A percentile compares a stretch with the other conserved stretches of the same genome.
phyloP scores from a whole-genome alignment of 1,284 basidiomycete genomes.

The Entoloma clypeatum region DNA sequence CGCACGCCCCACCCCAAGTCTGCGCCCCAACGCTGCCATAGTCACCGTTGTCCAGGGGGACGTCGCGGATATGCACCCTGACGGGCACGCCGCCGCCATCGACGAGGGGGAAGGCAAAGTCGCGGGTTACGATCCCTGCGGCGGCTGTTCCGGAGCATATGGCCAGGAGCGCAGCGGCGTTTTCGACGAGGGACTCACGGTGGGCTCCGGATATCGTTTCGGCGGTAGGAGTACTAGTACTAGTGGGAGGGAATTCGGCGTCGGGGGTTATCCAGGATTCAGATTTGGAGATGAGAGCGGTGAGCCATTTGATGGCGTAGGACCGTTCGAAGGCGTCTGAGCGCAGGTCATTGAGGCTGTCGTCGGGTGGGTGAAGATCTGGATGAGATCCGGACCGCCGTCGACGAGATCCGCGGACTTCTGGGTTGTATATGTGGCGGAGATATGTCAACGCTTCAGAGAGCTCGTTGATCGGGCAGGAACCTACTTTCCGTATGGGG shows the following conservation, averaged over 20 bases:
- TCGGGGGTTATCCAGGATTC: constrained; percentile 14
- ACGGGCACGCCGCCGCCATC: constrained; percentile 13
- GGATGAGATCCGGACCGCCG: constrained; percentile 3
- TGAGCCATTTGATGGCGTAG: constrained; percentile 70
- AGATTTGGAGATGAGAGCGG: constrained; percentile 43
- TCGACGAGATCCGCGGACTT: constrained; percentile 39
- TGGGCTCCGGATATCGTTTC: too few relatives aligned
- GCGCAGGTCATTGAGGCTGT: constrained; percentile 25
- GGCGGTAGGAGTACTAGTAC: too few relatives aligned
- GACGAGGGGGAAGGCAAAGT: constrained; percentile 29
- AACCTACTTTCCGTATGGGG: constrained; percentile 25
- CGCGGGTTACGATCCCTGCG: constrained; percentile 40
- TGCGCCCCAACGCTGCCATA: constrained; percentile 81
- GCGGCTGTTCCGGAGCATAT: constrained; percentile 59
- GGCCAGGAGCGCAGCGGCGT: constrained; percentile 64
- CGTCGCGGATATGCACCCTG: constrained; percentile 62
- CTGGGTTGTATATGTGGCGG: constrained; percentile 43
- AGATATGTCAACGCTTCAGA: constrained; percentile 36
- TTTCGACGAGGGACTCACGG: constrained; percentile 36
- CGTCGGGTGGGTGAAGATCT: neutral
- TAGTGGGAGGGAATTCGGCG: constrained; percentile 4
- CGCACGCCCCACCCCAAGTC: constrained; percentile 87
- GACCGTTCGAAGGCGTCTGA: constrained; percentile 64
- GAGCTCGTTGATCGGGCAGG: constrained; percentile 23
- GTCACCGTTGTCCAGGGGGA: constrained; percentile 71